Base-by-base conservation (phyloP, 2,329 filamentous ascomycete genomes). In the Fusarium pseudoanthophilum region DNA sequence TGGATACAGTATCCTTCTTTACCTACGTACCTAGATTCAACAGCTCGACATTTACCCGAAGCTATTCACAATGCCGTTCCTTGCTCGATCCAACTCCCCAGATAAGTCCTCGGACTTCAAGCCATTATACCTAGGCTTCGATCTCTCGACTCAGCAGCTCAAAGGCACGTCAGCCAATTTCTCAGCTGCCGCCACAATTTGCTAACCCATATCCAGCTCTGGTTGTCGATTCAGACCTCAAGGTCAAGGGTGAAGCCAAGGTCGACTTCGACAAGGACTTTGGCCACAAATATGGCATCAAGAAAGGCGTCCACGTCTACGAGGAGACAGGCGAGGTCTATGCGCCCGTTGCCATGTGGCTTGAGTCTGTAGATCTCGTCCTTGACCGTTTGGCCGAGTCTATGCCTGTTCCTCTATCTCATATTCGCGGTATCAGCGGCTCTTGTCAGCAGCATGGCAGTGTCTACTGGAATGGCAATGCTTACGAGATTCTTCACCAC, bases 361-460 rank as follows among this genome's bases (percentile, higher is more conserved):
- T 98, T 68, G 95, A 98, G 82, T 94, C 95, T 28, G 85, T 98
- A 49, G 95, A 98, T 80, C 89, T 95, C 24, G 94, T 98, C 21
- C 88, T 98, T 63, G 84, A 87, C 53, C 91, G 93, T 21, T 87
- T 99, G 71, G 87, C 89, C 75, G 87, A 90, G 46, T 90, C 91
- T 2, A 88, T 94, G 62, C 78, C 81, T 53, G 75, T 79, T 9
- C 92, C 95, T 75, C 92, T 98, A 78, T 83, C 87, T 59, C 89
- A 89, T 58, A 91, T 99, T 72, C 90, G 89, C 78, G 95, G 94
- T 36, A 88, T 99, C 76, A 95, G 93, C 78, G 96, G 95, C 71
- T 95, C 95, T 21, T 95, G 96, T 61, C 97, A 98, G 88, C 96
- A 99, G 86, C 96, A 98, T 83, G 96, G 96, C 39, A 98, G 95